phyloP scores from a whole-genome alignment of 2,329 filamentous ascomycete species.

The Cytospora schulzeri region DNA sequence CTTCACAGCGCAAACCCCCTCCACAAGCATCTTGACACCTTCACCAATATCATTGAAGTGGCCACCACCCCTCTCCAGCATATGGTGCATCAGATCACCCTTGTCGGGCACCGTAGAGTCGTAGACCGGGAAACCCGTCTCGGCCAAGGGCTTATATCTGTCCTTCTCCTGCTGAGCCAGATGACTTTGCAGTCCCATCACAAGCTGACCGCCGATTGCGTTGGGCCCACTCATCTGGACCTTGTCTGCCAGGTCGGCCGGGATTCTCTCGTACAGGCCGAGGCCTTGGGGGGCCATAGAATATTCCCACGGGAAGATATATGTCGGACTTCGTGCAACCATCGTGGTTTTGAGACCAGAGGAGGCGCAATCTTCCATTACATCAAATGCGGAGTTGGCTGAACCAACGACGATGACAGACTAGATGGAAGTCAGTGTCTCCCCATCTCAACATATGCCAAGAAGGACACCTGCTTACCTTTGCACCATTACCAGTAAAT shows the following conservation, averaged over 20 bases:
- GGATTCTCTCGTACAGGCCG: conserved; percentile 36
- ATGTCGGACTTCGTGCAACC: conserved; percentile 40
- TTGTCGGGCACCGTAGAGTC: conserved; percentile 34
- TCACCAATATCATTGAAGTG: conserved; percentile 44
- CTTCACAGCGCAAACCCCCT: conserved; percentile 38
- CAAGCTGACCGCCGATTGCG: conserved; percentile 32
- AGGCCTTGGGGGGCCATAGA: conserved; percentile 33
- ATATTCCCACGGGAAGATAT: conserved; percentile 38
- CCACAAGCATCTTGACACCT: conserved; percentile 36
- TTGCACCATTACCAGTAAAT: conserved; percentile 29
- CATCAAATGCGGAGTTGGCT: conserved; percentile 47
- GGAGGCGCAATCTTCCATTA: conserved; percentile 39
- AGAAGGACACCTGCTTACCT: conserved; percentile 10
- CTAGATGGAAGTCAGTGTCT: not conserved
- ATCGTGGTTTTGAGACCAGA: conserved; percentile 40
- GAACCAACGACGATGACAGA: conserved; percentile 41
- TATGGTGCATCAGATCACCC: conserved; percentile 34
- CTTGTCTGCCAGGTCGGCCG: conserved; percentile 32
- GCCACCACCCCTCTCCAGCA: conserved; percentile 43
- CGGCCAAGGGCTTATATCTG: conserved; percentile 38
- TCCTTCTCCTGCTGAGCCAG: conserved; percentile 37
- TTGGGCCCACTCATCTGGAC: conserved; percentile 28
- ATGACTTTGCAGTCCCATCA: conserved; percentile 29
- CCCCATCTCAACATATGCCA: not conserved
- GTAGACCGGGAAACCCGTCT: conserved; percentile 41